These are phyloP conservation scores for Ilex asprella DNA, from an alignment of 257 asterid species.

Conservation along the genomic window DNA sequence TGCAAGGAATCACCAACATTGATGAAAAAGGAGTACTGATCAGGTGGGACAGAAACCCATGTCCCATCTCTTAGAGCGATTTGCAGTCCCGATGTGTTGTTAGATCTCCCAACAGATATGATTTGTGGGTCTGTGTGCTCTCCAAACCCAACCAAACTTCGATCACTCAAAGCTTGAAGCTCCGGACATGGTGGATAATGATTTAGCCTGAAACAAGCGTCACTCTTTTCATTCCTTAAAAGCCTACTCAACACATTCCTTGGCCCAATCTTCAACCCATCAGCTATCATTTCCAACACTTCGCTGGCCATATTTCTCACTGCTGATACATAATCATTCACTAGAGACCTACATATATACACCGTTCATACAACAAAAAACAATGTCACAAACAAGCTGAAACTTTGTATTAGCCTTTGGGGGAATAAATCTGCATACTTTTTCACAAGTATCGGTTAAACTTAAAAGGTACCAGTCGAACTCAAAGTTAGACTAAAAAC, in stretches of 20 bases:
- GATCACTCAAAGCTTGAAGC: constrained; percentile 13
- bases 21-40: constrained; percentile 44
- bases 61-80: constrained; percentile 29
- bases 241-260: constrained; percentile 19
- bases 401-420: too few species aligned
- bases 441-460: too few species aligned
- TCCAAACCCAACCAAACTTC: constrained; percentile 27
- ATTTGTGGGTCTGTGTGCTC: constrained; percentile 51
- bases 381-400: too few species aligned
- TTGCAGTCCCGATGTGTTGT: constrained; percentile 33
- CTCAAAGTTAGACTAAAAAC: too few species aligned
- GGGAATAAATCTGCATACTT: too few species aligned
- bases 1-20: constrained; percentile 45
- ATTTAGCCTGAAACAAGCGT: constrained; percentile 18
- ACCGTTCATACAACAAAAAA: too few species aligned
- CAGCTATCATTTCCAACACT: constrained; percentile 22
- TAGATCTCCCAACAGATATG: constrained; percentile 34
- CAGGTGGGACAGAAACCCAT: constrained; percentile 44
- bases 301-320: constrained; percentile 15
- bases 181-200: constrained; percentile 21
- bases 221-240: constrained; percentile 15
- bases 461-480: too few species aligned
- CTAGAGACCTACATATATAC: constrained; percentile 4
- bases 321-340: constrained; percentile 12
- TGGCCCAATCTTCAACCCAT: constrained; percentile 13